A percentile compares a stretch with the other conserved stretches of the same genome.
phyloP scores from a whole-genome alignment of 768 basidiomycete species.

The Neoboletus subvelutipes region DNA sequence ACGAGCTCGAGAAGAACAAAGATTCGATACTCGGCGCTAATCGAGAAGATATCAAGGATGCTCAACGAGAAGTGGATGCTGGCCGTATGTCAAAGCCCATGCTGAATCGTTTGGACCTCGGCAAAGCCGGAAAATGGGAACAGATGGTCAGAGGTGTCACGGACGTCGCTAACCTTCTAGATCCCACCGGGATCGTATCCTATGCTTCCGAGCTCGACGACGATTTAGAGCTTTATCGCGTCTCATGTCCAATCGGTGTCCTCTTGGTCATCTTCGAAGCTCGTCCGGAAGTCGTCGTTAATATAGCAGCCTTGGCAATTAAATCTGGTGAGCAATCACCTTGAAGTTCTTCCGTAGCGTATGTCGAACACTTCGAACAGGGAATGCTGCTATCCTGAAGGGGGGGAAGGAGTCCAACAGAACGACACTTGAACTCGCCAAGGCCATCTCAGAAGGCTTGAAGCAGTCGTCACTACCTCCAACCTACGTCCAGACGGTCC shows the following conservation, averaged over 20 bases:
- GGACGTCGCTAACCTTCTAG: slow-evolving; percentile 82
- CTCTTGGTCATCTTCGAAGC: slow-evolving; percentile 97
- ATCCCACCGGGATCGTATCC: slow-evolving; percentile 82
- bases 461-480: slow-evolving; percentile 68
- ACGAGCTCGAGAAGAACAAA: slow-evolving; percentile 63
- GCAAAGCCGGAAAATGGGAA: slow-evolving; percentile 85
- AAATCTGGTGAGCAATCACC: slow-evolving; percentile 73
- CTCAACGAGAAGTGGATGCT: slow-evolving; percentile 71
- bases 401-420: slow-evolving; percentile 93
- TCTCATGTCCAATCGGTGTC: slow-evolving; percentile 96
- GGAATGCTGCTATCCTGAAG: slow-evolving; percentile 96
- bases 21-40: slow-evolving; percentile 79
- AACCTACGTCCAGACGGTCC: slow-evolving; percentile 88
- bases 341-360: background rate
- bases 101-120: slow-evolving; percentile 82
- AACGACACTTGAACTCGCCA: slow-evolving; percentile 74
- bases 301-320: slow-evolving; percentile 93
- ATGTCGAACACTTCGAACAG: slow-evolving; percentile 39
- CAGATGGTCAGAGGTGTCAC: slow-evolving; percentile 88
- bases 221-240: slow-evolving; percentile 82
- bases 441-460: slow-evolving; percentile 78
- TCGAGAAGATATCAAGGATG: slow-evolving; percentile 76
- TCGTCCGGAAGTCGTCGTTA: slow-evolving; percentile 95
- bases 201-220: slow-evolving; percentile 93
- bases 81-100: slow-evolving; percentile 84